phyloP scores from a whole-genome alignment of 495 filamentous ascomycete genomes.

The Penicillium angulare region DNA sequence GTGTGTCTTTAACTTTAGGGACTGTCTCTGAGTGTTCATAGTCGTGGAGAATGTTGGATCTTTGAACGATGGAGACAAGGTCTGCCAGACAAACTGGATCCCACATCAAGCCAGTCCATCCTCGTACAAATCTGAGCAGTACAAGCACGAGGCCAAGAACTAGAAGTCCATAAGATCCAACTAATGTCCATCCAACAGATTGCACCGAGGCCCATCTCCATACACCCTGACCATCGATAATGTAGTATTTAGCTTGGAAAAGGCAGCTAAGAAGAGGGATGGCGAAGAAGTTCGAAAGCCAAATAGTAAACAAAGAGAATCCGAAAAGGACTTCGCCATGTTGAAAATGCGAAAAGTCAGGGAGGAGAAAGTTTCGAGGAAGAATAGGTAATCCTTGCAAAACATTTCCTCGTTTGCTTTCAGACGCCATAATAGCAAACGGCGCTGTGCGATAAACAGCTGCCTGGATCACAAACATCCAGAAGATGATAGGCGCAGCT shows the following conservation, averaged over 20 bases:
- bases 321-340: constrained; percentile 55
- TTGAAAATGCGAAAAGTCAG: constrained; percentile 55
- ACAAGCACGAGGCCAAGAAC: constrained; percentile 56
- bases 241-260: constrained; percentile 58
- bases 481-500: constrained; percentile 69
- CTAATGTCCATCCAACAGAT: constrained; percentile 73
- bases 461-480: constrained; percentile 68
- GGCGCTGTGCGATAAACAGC: constrained; percentile 77
- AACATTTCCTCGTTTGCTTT: constrained; percentile 33
- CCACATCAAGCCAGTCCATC: constrained; percentile 77
- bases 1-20: constrained; percentile 42
- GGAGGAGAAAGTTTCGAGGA: constrained; percentile 55
- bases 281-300: constrained; percentile 61
- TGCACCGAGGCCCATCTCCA: constrained; percentile 82
- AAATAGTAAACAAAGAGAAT: constrained; percentile 54
- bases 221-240: constrained; percentile 34
- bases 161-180: constrained; percentile 69
- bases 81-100: constrained; percentile 80
- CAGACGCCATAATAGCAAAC: constrained; percentile 70
- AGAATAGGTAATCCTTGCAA: constrained; percentile 44
- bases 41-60: constrained; percentile 72
- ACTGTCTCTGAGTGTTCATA: constrained; percentile 61
- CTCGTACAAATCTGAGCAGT: constrained; percentile 45
- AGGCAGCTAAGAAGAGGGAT: constrained; percentile 63
- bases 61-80: constrained; percentile 68